Base-by-base conservation (phyloP, 768 basidiomycete genomes). In the Leccinum incarnatum region DNA sequence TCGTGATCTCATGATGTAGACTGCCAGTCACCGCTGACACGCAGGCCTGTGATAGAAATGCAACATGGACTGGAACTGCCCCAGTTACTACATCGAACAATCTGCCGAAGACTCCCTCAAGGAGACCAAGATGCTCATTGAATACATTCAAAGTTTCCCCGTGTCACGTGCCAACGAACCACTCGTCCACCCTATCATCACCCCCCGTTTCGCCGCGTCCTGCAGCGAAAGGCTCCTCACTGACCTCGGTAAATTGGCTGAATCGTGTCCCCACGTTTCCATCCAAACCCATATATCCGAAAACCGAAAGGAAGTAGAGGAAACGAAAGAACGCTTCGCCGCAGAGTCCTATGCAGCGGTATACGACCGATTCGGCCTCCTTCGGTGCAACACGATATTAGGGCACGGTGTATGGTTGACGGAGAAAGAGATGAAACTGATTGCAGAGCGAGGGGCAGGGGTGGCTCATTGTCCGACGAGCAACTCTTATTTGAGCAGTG, bases 231-330 rank as follows among this genome's bases (percentile, higher is more conserved):
- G 79, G 10, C 83, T 95, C 27, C 80, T 98, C 53, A 51, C 67
- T 1, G 72, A 75, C 0, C 78, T 98, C 10, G 84, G 89, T 4
- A 2, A 55, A 4, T 60, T 95, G 27, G 88, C 88, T 0, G 67
- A 70, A 8, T 69, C 78, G 2, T 80, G 88, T 58, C 80, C 84
- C 2, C 65, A 75, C 1, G 77, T 97, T 25, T 79, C 80, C 51
- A 89, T 96, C 49, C 95, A 98, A 73, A 97, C 95, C 2, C 95
- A 97, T 74, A 85, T 97, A 47, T 84, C 88, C 12, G 95, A 97
- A 77, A 95, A 93, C 72, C 73, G 67, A 2, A 65, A 76, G 14
- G 95, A 97, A 73, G 77, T 95, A 50, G 77, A 72, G 30, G 82
- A 82, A 59, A 86, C 87, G 3, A 78, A 80, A 59, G 65, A 76